Base-by-base conservation (phyloP, 2,329 filamentous ascomycete species). In the Raffaelea arxii region DNA sequence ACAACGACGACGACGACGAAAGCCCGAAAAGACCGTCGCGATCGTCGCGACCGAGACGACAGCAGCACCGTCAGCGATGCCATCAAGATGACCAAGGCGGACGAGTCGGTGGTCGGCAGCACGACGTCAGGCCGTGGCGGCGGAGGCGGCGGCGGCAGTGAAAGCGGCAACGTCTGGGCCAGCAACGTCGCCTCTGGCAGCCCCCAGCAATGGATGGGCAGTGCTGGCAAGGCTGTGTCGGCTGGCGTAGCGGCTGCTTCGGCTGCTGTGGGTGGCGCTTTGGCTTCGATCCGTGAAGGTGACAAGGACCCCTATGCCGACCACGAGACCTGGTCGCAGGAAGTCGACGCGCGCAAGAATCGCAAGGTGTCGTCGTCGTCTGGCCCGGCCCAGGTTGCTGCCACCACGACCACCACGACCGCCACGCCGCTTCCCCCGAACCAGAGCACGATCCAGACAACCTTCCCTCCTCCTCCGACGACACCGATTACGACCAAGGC, bases 301-400 rank as follows among this genome's bases (percentile, higher is more conserved):
- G 86, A 90, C 59, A 82, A 80, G 59, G 77, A 79, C 51, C 84
- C 84, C 44, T 92, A 84, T 62, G 82, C 80, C 53, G 91, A 96
- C 62, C 87, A 92, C 65, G 85, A 87, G 61, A 81, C 87, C 44
- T 96, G 91, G 91, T 89, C 84, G 14, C 89, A 96, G 63, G 90
- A 96, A 66, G 86, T 84, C 21, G 83, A 86, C 56, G 75, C 84
- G 42, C 79, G 84, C 46, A 69, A 69, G 55, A 68, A 45, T 9
- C 46, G 48, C 16, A 32, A 32, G 27, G 16, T 9, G 16, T 9
- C 9, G 10, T 32, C 10, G 27, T 9, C 27, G 16, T 32, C 27
- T 9, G 16, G 10, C 10, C 10, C 16, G 6, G 32, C 32, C 14
- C n/a, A n/a, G n/a, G n/a, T n/a, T n/a, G 32, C 32, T 5, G 16